phyloP scores from a whole-genome alignment of 352 stramenopile genomes.

The Proteromonas lacertae region DNA sequence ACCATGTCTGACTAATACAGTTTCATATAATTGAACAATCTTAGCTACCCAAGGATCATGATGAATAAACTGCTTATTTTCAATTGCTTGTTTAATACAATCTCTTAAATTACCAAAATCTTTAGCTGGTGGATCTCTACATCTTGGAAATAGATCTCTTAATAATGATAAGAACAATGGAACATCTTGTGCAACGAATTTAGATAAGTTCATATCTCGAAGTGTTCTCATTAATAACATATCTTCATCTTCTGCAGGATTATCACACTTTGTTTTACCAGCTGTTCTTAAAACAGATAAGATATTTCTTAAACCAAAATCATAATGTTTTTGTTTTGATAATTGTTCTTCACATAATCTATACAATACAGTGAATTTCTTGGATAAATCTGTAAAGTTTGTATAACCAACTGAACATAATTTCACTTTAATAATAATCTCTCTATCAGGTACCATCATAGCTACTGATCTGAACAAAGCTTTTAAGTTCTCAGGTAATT shows the following conservation, averaged over 20 bases:
- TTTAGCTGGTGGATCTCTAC: slow-evolving; percentile 26
- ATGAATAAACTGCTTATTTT: slow-evolving; percentile 16
- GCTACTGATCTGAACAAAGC: slow-evolving; percentile 34
- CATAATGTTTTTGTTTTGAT: slow-evolving; percentile 56
- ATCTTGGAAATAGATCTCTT: slow-evolving; percentile 41
- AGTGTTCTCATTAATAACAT: slow-evolving; percentile 47
- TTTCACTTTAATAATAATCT: slow-evolving; percentile 70
- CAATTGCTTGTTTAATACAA: slow-evolving; percentile 14
- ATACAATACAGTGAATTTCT: slow-evolving; percentile 62
- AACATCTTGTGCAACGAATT: slow-evolving; percentile 50
- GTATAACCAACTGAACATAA: slow-evolving; percentile 51
- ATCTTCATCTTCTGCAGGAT: slow-evolving; percentile 33
- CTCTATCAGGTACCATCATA: slow-evolving; percentile 59
- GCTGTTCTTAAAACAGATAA: slow-evolving; percentile 39
- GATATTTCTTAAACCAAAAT: slow-evolving; percentile 55
- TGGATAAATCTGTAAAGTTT: slow-evolving; percentile 41
- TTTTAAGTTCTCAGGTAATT: slow-evolving; percentile 36
- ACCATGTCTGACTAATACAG: slow-evolving; percentile 41
- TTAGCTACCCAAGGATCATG: slow-evolving; percentile 39
- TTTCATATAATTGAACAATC: slow-evolving; percentile 34
- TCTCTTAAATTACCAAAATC: slow-evolving; percentile 28
- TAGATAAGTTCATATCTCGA: slow-evolving; percentile 57
- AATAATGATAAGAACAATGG: slow-evolving; percentile 49
- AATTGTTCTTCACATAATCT: slow-evolving; percentile 54
- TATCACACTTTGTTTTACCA: slow-evolving; percentile 51